A percentile compares a stretch with the other conserved stretches of the same genome.
Conservation (phyloP, 2,329 filamentous ascomycete genomes). For the Drechslera avenae region DNA sequence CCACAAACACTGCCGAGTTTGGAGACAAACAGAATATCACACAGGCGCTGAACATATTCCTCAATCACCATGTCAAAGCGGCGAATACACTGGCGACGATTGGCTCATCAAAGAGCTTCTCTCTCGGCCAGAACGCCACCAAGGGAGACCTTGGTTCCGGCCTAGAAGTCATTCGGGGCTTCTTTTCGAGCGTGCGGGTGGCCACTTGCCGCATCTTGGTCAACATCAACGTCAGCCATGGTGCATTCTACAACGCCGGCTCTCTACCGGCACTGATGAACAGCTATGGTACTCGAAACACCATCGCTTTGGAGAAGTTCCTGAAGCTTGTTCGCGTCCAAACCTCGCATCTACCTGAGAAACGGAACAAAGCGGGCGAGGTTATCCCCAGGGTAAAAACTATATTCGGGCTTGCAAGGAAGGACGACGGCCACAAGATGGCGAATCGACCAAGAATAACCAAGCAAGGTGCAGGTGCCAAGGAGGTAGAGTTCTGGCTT, state of each 20-base stretch:
- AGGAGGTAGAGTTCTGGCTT: conserved; percentile 33
- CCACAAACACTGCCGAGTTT: conserved; percentile 47
- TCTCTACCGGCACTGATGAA: conserved; percentile 41
- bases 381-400: conserved; percentile 48
- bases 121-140: conserved; percentile 46
- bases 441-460: conserved; percentile 19
- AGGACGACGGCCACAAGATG: conserved; percentile 41
- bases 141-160: conserved; percentile 54
- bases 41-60: conserved; percentile 63
- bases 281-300: conserved; percentile 19
- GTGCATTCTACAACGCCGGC: conserved; percentile 59
- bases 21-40: conserved; percentile 55
- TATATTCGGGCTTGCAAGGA: conserved; percentile 47
- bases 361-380: conserved; percentile 39
- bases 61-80: conserved; percentile 56
- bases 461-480: conserved; percentile 23
- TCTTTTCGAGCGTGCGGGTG: conserved; percentile 63
- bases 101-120: conserved; percentile 54
- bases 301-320: conserved; percentile 40
- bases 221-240: conserved; percentile 65
- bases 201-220: conserved; percentile 62
- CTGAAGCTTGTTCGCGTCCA: conserved; percentile 45
- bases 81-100: conserved; percentile 50
- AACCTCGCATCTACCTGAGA: conserved; percentile 44
- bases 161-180: conserved; percentile 63